Conservation (phyloP, 140 eudicot genomes). For the Cichorium intybus region DNA sequence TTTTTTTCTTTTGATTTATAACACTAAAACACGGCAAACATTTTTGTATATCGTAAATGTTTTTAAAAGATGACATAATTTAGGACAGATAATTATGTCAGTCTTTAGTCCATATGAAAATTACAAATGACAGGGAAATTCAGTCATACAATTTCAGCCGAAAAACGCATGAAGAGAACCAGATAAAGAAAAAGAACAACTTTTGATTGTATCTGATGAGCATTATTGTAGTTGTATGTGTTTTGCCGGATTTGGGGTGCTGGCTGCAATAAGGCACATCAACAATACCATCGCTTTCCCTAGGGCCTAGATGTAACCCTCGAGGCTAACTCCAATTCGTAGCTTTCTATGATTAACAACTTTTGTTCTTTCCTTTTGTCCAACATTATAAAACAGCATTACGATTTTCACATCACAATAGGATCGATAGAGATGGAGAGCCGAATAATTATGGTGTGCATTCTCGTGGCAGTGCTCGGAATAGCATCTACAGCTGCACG, state of each 20-base stretch:
- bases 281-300: too few relatives aligned
- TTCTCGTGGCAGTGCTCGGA: slow-evolving; percentile 3
- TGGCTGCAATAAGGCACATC: background rate
- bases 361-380: background rate
- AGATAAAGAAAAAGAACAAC: background rate
- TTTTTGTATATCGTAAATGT: too few relatives aligned
- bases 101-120: too few relatives aligned
- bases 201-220: too few relatives aligned
- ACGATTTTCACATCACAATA: background rate
- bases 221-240: too few relatives aligned
- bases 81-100: too few relatives aligned
- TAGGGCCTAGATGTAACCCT: too few relatives aligned
- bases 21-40: too few relatives aligned
- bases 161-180: background rate
- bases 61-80: too few relatives aligned
- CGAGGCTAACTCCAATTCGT: background rate
- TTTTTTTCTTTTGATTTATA: too few relatives aligned
- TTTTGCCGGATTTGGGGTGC: background rate
- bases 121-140: too few relatives aligned
- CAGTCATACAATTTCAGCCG: too few relatives aligned
- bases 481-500: slow-evolving; percentile 22
- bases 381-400: background rate
- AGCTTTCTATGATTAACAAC: background rate
- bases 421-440: slow-evolving; percentile 16
- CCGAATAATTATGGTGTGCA: slow-evolving; percentile 2